Evolutionary conservation across 2,329 filamentous ascomycete genomes (phyloP).

Genomic region (Neonectria faginata): DNA sequence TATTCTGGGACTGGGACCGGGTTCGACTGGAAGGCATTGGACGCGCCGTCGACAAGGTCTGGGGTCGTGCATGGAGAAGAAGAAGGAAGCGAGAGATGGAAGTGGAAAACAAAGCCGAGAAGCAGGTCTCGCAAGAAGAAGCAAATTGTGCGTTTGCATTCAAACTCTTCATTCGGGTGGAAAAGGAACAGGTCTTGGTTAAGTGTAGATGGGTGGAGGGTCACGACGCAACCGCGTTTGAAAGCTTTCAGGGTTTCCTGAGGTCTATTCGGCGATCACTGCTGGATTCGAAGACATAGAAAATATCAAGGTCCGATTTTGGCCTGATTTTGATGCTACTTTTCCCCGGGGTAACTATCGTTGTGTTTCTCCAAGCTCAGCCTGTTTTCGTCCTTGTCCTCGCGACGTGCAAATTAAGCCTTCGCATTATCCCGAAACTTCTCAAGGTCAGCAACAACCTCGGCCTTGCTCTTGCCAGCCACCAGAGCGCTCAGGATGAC

Average conservation of each 20-base stretch:
- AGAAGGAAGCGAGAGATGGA: constrained; percentile 66
- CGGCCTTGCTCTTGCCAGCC: constrained; percentile 53
- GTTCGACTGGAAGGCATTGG: constrained; percentile 68
- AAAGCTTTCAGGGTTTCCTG: constrained; percentile 88
- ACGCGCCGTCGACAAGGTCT: constrained; percentile 77
- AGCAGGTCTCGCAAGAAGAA: constrained; percentile 31
- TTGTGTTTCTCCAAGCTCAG: neutral
- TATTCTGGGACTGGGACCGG: constrained; percentile 72
- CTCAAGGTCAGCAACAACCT: constrained; percentile 56
- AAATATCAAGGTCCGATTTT: neutral
- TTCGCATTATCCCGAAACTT: constrained; percentile 31
- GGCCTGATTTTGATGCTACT: no score
- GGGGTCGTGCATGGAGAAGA: constrained; percentile 79
- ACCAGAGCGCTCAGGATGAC: constrained; percentile 59
- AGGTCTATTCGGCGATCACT: constrained; percentile 55
- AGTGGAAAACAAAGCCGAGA: constrained; percentile 46
- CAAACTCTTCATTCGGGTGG: constrained; percentile 61
- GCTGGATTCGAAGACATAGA: constrained; percentile 1
- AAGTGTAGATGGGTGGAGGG: constrained; percentile 76
- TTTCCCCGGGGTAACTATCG: neutral
- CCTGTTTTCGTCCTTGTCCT: neutral
- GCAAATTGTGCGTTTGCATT: constrained; percentile 67
- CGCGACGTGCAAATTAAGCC: constrained; percentile 12
- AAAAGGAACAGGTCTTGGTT: constrained; percentile 58
- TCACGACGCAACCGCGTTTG: constrained; percentile 77